phyloP scores from a whole-genome alignment of 2,329 filamentous ascomycete genomes.

The Fusarium sp. region DNA sequence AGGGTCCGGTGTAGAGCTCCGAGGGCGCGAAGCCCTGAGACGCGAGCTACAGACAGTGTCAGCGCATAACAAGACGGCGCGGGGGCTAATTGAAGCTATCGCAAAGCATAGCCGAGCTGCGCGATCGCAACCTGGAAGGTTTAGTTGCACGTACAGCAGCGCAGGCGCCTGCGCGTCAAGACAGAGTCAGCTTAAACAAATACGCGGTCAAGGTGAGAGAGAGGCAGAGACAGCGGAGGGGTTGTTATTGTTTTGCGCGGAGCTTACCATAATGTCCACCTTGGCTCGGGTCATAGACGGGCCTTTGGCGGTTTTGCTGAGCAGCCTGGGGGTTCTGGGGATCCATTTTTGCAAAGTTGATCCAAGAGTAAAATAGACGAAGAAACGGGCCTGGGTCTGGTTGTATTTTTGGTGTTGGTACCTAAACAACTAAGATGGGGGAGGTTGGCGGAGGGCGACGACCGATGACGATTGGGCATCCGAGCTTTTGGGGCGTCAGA shows the following conservation, averaged over 20 bases:
- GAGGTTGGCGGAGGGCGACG: constrained; percentile 31
- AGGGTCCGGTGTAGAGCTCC: constrained; percentile 93
- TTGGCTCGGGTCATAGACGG: constrained; percentile 80
- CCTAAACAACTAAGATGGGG: constrained; percentile 14
- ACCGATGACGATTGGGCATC: constrained; percentile 47
- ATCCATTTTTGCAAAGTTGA: constrained; percentile 53
- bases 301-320: constrained; percentile 73
- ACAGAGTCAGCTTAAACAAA: constrained; percentile 5
- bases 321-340: constrained; percentile 62
- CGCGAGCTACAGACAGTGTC: constrained; percentile 74
- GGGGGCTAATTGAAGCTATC: constrained; percentile 9
- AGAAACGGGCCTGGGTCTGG: neutral
- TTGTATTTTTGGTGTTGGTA: constrained; percentile 17
- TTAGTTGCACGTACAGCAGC: constrained; percentile 56
- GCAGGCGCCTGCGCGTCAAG: constrained; percentile 60
- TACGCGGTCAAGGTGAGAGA: constrained; percentile 18
- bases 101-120: constrained; percentile 1
- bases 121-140: constrained; percentile 1
- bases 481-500: constrained; percentile 17
- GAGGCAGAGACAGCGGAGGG: neutral
- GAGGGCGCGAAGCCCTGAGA: constrained; percentile 91
- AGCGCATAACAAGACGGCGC: constrained; percentile 13
- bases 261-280: constrained; percentile 84
- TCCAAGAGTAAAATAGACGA: neutral
- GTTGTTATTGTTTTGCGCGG: constrained; percentile 7